These are phyloP conservation scores for Chrysochromulina parva DNA, from an alignment of 78 protist genomes.

Conservation along the genomic window DNA sequence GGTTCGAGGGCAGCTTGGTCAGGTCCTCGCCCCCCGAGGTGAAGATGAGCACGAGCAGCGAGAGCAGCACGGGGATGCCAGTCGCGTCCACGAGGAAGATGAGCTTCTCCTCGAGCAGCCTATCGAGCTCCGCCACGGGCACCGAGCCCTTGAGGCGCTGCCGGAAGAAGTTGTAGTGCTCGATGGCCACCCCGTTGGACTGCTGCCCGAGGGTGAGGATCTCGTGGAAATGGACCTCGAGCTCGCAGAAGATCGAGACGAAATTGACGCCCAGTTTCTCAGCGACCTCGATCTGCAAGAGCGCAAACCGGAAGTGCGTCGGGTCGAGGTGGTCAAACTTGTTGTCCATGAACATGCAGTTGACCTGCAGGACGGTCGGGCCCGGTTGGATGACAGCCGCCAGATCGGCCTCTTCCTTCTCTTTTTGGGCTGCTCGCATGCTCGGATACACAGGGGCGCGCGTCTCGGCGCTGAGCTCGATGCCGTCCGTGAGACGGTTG, in stretches of 20 bases:
- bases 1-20: no score
- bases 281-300: no score
- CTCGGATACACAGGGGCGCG: no score
- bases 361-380: not conserved
- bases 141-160: not conserved
- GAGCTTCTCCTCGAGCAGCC: not conserved
- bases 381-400: no score
- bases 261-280: not conserved
- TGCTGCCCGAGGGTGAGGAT: no score
- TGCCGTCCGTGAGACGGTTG: not conserved
- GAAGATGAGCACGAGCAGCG: not conserved
- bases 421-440: no score
- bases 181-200: not conserved
- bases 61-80: not conserved
- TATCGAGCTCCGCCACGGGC: not conserved
- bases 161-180: not conserved
- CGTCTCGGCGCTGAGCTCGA: no score
- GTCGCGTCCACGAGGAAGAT: not conserved
- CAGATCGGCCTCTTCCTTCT: no score
- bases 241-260: not conserved
- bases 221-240: not conserved
- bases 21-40: no score
- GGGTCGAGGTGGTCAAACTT: not conserved
- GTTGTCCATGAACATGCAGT: not conserved
- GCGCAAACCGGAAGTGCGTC: not conserved